Base-by-base conservation (phyloP, 2,329 filamentous ascomycete species). In the Pyricularia sp. region DNA sequence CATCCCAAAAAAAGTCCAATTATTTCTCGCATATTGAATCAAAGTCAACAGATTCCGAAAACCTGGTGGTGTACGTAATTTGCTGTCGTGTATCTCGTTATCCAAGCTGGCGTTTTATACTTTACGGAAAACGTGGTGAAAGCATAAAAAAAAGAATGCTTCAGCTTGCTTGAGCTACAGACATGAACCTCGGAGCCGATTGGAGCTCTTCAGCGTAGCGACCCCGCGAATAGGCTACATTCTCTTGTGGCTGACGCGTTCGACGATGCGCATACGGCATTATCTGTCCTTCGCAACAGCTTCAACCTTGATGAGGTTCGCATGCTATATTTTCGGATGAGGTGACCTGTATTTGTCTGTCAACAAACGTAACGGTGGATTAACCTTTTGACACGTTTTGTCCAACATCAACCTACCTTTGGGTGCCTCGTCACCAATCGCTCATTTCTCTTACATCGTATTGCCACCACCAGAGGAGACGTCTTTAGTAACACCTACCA, bases 221-320 rank as follows among this genome's bases (percentile, higher is more conserved):
- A 66, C 65, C 65, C 65, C 42, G 65, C 65, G 42, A 58, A 30
- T 64, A 4, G n/a, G 63, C 6, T 14, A 61, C 25, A 25, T 26
- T 25, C 12, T 36, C 14, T 4, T 61, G 68, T 69, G 68, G 68
- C 68, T 69, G 68, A 69, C 68, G 68, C 68, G 68, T 63, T 59
- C 64, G 23, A 36, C 12, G 33, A 58, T 69, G 65, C 63, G 68
- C 33, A 17, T 14, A 42, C 68, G 65, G 3, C 12, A 5, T 36
- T 55, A 42, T 66, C 50, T 55, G 58, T 63, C 59, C 28, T 63
- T 4, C 25, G 59, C 59, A 30, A 63, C 59, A 63, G 59, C 59
- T 63, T 55, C 17, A n/a, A 55, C 20, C 17, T n/a, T 9, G 42
- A 55, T 55, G 17, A n/a, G 42, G n/a, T 55, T 55, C 20, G 42